Evolutionary conservation across 1,284 basidiomycete genomes (phyloP).

Genomic region (Bondarzewia mesenterica): DNA sequence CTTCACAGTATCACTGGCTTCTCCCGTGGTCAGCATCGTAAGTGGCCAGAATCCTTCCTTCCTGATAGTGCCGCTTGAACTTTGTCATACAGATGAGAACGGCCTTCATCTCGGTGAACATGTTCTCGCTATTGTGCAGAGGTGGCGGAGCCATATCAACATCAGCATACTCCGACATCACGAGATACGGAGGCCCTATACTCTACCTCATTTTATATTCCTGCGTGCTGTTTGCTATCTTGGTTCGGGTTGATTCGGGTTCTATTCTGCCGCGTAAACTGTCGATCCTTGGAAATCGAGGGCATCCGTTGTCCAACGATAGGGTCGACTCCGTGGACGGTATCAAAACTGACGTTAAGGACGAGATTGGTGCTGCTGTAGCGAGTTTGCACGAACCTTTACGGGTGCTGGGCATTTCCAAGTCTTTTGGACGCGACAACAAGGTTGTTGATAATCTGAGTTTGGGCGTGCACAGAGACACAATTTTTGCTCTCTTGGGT

Average conservation of each 20-base stretch:
- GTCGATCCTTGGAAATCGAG: too few relatives aligned
- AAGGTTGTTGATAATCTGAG: slow-evolving; percentile 69
- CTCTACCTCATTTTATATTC: slow-evolving; percentile 58
- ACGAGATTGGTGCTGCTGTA: slow-evolving; percentile 43
- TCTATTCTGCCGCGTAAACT: slow-evolving; percentile 30
- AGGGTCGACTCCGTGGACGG: neutral
- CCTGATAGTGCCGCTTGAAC: too few relatives aligned
- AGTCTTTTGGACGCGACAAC: slow-evolving; percentile 42
- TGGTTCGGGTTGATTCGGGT: slow-evolving; percentile 59
- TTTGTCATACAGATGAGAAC: slow-evolving; percentile 55
- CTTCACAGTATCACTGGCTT: slow-evolving; percentile 58
- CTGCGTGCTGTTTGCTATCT: slow-evolving; percentile 43
- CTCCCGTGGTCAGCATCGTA: slow-evolving; percentile 66
- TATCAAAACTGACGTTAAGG: slow-evolving; percentile 36
- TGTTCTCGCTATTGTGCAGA: slow-evolving; percentile 70
- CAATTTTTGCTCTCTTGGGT: slow-evolving; percentile 68
- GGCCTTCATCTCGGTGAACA: slow-evolving; percentile 64
- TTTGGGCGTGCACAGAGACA: slow-evolving; percentile 56
- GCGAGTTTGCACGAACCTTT: slow-evolving; percentile 47
- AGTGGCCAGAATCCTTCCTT: slow-evolving; percentile 19
- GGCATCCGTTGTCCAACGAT: neutral
- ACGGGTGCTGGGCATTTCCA: slow-evolving; percentile 59
- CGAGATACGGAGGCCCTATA: slow-evolving; percentile 68
- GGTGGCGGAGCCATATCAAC: slow-evolving; percentile 41
- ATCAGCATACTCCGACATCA: slow-evolving; percentile 42